phyloP scores from a whole-genome alignment of 305 asterid species.

The Solanum hybrid region DNA sequence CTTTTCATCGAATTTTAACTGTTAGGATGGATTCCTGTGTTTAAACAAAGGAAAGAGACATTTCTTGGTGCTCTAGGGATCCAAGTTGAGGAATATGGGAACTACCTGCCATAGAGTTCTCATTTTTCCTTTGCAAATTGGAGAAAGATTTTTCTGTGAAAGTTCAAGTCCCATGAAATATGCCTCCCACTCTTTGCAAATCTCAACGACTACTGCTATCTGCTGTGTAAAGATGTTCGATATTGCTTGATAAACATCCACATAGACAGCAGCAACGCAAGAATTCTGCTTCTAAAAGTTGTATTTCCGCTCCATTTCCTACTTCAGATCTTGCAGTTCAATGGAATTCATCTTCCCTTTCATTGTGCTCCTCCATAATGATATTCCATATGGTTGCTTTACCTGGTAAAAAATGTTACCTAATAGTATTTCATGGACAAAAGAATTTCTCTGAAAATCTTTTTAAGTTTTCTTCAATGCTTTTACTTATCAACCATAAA shows the following conservation, averaged over 20 bases:
- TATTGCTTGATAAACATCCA: neutral
- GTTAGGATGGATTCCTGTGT: neutral
- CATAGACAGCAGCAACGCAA: neutral
- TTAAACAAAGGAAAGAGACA: neutral
- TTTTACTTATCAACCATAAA: neutral
- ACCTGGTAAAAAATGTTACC: neutral
- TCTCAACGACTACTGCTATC: neutral
- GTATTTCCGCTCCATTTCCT: neutral
- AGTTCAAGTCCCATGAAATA: neutral
- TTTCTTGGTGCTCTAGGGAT: neutral
- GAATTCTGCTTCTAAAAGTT: neutral
- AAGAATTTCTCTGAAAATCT: neutral
- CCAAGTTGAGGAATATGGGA: neutral
- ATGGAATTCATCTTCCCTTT: neutral
- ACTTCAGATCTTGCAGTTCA: neutral
- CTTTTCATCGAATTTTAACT: neutral
- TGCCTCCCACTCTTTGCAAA: neutral
- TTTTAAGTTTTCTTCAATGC: neutral
- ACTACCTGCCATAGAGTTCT: neutral
- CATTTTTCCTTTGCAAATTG: neutral
- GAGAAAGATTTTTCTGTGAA: neutral
- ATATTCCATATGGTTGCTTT: neutral
- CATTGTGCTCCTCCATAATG: neutral
- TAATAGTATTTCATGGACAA: neutral
- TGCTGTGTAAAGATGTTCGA: neutral